Base-by-base conservation (phyloP, 2,329 filamentous ascomycete species). In the Lachnellula suecica region DNA sequence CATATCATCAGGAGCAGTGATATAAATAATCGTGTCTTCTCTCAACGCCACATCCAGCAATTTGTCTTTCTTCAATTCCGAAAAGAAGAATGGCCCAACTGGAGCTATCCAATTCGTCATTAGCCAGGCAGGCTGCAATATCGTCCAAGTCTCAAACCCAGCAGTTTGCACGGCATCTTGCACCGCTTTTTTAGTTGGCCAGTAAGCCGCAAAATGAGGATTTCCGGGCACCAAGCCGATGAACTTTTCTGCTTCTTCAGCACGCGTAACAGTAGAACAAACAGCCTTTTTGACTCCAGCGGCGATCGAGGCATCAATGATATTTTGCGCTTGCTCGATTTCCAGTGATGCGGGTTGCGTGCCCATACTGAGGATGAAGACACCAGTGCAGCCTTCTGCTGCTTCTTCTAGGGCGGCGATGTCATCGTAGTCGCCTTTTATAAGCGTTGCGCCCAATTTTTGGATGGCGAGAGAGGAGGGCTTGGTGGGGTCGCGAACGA, bases 111-210 rank as follows among this genome's bases (percentile, higher is more conserved):
- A 45, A 19, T 51, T 49, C 13, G 13, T 42, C 48, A 51, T 51
- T 11, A 51, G 34, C 35, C 27, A 41, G 7, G 38, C 44, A 3
- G 38, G 48, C 20, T 47, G 48, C 19, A 51, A n/a, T 4, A 54
- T 47, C n/a, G 52, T 51, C 48, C 48, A 51, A 3, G 19, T 31
- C 41, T 51, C 40, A 27, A 47, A 51, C 2, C 49, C 49, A 10
- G 27, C 34, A 10, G 34, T 23, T 34, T 40, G 27, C 2, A 54
- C 44, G 3, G 41, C 27, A 7, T 35, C 27, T 31, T 54, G 38
- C 13, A 51, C 25, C 2, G 29, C 38, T 10, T 15, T 29, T 25
- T 54, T 54, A 17, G 20, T 22, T 3, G 20, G 10, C 24, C 34
- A 47, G 34, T 51, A 51, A 3, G 11, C 20, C 3, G 17, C 20